A percentile compares a stretch with the other conserved stretches of the same genome.
Evolutionary conservation across 352 stramenopile genomes (phyloP).

Genomic region (Phytopythium chamaehyphon): DNA sequence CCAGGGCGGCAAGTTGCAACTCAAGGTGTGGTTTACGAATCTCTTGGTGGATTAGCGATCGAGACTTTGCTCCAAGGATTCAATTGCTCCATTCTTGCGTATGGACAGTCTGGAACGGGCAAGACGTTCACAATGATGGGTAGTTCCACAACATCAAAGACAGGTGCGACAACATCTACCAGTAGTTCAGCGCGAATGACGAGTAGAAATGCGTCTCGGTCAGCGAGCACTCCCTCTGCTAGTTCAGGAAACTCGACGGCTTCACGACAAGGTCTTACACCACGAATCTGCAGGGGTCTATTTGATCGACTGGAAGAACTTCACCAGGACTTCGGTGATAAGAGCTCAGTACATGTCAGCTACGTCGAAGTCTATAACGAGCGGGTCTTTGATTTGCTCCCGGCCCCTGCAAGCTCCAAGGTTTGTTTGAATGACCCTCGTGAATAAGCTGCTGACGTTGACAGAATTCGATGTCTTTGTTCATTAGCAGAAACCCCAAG

Average conservation of each 20-base stretch:
- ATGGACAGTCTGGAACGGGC: conserved; percentile 63
- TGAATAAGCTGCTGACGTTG: too few species aligned
- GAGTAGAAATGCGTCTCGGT: neutral
- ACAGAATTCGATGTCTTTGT: too few species aligned
- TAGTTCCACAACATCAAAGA: conserved; percentile 8
- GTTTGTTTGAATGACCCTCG: conserved; percentile 4
- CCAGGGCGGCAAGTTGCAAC: conserved; percentile 26
- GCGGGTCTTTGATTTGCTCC: conserved; percentile 64
- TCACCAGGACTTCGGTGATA: conserved; percentile 6
- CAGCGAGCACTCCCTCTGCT: neutral
- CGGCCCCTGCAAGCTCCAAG: conserved; percentile 18
- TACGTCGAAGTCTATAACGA: conserved; percentile 86
- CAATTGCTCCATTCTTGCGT: conserved; percentile 78
- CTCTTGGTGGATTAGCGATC: conserved; percentile 50
- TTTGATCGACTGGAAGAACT: conserved; percentile 46
- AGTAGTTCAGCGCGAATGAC: neutral
- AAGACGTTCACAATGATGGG: conserved; percentile 79
- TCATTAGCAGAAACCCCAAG: conserved; percentile 18
- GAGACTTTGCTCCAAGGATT: conserved; percentile 50
- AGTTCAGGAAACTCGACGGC: neutral
- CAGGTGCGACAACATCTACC: neutral
- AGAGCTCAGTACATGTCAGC: conserved; percentile 50
- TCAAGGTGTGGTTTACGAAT: conserved; percentile 54
- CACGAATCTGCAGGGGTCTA: conserved; percentile 53
- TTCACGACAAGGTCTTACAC: conserved; percentile 41